These are phyloP conservation scores for Amniculicola lignicola DNA, from an alignment of 495 filamentous ascomycete genomes.

Conservation along the genomic window DNA sequence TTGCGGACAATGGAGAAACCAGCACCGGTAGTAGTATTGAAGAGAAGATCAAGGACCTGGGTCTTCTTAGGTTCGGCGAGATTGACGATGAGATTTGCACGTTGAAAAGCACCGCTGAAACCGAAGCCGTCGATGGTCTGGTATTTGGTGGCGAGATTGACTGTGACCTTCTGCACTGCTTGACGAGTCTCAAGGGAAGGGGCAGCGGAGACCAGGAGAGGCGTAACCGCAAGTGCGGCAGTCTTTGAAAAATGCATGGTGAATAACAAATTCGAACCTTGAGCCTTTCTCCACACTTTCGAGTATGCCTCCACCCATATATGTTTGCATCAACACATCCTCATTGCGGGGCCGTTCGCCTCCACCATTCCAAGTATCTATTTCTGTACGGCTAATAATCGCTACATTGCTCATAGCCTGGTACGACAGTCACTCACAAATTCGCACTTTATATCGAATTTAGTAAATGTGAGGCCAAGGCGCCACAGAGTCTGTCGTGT, in stretches of 20 bases:
- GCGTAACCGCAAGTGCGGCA: constrained; percentile 8
- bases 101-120: constrained; percentile 29
- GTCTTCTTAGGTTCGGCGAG: constrained; percentile 44
- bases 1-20: constrained; percentile 32
- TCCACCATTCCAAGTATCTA: no score
- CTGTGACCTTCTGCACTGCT: constrained; percentile 21
- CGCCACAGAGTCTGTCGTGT: constrained; percentile 14
- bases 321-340: no score
- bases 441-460: constrained; percentile 22
- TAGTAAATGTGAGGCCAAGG: constrained; percentile 19
- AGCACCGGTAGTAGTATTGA: constrained; percentile 29
- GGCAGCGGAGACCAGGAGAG: not conserved
- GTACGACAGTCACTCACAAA: no score
- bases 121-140: constrained; percentile 34
- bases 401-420: no score
- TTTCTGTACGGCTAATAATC: no score
- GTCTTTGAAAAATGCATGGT: constrained; percentile 17
- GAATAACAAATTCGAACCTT: no score
- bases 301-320: no score
- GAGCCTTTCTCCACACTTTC: no score
- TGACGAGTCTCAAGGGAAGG: constrained; percentile 13
- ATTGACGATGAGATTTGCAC: constrained; percentile 44
- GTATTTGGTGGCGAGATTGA: constrained; percentile 23
- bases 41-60: constrained; percentile 28
- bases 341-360: no score